Evolutionary conservation across 192 early-diverging fungal species (phyloP).

Genomic region (Backusella circina): DNA sequence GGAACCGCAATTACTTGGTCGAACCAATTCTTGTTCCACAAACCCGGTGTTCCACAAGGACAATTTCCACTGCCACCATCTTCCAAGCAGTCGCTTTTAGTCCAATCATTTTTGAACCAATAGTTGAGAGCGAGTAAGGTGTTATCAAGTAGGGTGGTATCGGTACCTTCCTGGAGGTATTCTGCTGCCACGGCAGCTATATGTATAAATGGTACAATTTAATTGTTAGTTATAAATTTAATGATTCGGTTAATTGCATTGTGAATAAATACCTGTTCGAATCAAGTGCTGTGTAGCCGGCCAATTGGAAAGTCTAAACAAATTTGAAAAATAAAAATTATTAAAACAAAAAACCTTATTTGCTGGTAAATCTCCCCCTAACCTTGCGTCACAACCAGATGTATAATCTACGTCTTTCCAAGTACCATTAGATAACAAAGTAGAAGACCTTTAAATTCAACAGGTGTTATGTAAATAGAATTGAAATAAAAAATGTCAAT

Average conservation of each 20-base stretch:
- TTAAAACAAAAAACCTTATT: neutral
- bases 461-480: neutral
- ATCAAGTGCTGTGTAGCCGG: constrained; percentile 17
- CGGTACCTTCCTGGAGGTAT: neutral
- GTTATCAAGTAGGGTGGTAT: neutral
- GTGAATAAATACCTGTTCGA: neutral
- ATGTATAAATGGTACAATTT: neutral
- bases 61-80: constrained; percentile 15
- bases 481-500: neutral
- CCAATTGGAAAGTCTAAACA: constrained; percentile 17
- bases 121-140: constrained; percentile 10
- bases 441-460: neutral
- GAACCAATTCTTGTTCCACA: constrained; percentile 33
- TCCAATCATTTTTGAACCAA: constrained; percentile 20
- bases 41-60: constrained; percentile 27
- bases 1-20: constrained; percentile 15
- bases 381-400: constrained; percentile 12
- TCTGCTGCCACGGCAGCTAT: neutral
- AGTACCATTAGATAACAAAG: neutral
- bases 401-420: constrained; percentile 22
- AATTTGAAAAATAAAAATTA: neutral
- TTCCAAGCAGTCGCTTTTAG: neutral
- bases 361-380: neutral
- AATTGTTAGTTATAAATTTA: neutral
- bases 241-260: neutral